phyloP scores from a whole-genome alignment of 768 basidiomycete species.

The Rhodocollybia butyracea region DNA sequence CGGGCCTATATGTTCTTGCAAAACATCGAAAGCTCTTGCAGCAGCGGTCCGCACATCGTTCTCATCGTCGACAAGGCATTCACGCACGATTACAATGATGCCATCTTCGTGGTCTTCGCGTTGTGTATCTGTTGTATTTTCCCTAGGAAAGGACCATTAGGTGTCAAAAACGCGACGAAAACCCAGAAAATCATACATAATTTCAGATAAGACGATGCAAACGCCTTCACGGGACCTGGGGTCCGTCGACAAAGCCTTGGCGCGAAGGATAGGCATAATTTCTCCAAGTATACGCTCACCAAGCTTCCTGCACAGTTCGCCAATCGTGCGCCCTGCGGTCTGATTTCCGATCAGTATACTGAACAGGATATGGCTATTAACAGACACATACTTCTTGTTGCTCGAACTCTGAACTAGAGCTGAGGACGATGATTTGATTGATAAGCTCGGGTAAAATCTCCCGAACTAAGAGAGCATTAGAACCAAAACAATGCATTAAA shows the following conservation, averaged over 20 bases:
- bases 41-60: slow-evolving; percentile 84
- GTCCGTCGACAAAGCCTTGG: slow-evolving; percentile 59
- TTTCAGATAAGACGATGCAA: slow-evolving; percentile 81
- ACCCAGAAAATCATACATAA: slow-evolving; percentile 58
- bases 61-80: slow-evolving; percentile 86
- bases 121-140: slow-evolving; percentile 79
- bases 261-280: slow-evolving; percentile 75
- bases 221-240: slow-evolving; percentile 76
- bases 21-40: slow-evolving; percentile 80
- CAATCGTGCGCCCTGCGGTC: slow-evolving; percentile 86
- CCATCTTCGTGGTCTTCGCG: slow-evolving; percentile 86
- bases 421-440: slow-evolving; percentile 68
- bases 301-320: slow-evolving; percentile 91
- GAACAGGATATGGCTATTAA: background rate
- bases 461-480: slow-evolving; percentile 50
- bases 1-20: slow-evolving; percentile 89
- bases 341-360: slow-evolving; percentile 25
- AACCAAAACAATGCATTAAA: background rate
- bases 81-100: slow-evolving; percentile 81
- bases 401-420: slow-evolving; percentile 78
- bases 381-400: slow-evolving; percentile 73
- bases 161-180: background rate
- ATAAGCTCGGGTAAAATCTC: slow-evolving; percentile 89
- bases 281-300: slow-evolving; percentile 89
- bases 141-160: slow-evolving; percentile 41